Evolutionary conservation across 495 filamentous ascomycete genomes (phyloP).

Genomic region (Aspergillus haitiensis): DNA sequence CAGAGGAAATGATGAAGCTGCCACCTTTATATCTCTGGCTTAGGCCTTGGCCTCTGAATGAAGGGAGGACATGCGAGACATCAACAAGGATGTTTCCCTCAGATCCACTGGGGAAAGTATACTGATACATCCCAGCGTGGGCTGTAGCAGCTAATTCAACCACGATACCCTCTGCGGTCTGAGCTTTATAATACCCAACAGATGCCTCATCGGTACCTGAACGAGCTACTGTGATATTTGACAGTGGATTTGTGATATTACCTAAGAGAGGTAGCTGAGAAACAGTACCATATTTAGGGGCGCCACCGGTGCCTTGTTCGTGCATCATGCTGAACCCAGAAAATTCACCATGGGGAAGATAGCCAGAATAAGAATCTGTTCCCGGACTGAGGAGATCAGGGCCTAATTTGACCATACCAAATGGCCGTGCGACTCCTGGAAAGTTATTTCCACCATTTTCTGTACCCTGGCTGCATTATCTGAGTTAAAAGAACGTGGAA

Average conservation of each 20-base stretch:
- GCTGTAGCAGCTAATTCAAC: slow-evolving; percentile 61
- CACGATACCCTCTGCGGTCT: slow-evolving; percentile 51
- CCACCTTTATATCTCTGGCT: slow-evolving; percentile 69
- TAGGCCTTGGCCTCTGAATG: slow-evolving; percentile 57
- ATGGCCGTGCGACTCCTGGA: slow-evolving; percentile 63
- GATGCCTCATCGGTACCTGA: slow-evolving; percentile 50
- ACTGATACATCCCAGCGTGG: slow-evolving; percentile 64
- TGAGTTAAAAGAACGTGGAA: not conserved
- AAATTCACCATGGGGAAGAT: slow-evolving; percentile 57
- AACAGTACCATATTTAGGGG: slow-evolving; percentile 71
- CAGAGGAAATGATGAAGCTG: slow-evolving; percentile 49
- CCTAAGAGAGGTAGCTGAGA: slow-evolving; percentile 63
- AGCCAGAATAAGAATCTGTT: slow-evolving; percentile 67
- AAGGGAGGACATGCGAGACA: slow-evolving; percentile 69
- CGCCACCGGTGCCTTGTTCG: slow-evolving; percentile 72
- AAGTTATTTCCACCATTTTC: slow-evolving; percentile 66
- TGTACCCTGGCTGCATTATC: slow-evolving; percentile 31
- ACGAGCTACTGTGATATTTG: slow-evolving; percentile 53
- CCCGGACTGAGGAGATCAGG: slow-evolving; percentile 54
- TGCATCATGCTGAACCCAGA: slow-evolving; percentile 74
- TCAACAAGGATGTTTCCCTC: slow-evolving; percentile 61
- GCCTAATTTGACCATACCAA: slow-evolving; percentile 71
- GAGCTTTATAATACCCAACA: slow-evolving; percentile 66
- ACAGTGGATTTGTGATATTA: slow-evolving; percentile 56
- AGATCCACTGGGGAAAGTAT: slow-evolving; percentile 53